Conservation (phyloP, 305 asterid species). For the Fraxinus velutina region DNA sequence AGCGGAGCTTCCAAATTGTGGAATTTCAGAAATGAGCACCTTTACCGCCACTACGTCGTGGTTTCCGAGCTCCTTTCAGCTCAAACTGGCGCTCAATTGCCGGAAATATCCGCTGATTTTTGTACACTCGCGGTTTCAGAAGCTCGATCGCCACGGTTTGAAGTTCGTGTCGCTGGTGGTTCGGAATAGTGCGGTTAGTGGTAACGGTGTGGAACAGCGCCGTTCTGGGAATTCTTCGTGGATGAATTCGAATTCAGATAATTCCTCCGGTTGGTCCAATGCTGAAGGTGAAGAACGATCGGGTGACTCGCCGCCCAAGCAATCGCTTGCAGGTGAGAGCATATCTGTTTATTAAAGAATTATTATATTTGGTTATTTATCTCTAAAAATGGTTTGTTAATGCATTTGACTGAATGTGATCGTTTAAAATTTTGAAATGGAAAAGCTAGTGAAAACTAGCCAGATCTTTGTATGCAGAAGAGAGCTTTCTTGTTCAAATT, state of each 20-base stretch:
- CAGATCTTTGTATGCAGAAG: not conserved
- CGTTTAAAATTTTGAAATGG: not conserved
- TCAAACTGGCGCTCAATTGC: conserved; percentile 60
- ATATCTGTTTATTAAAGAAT: not conserved
- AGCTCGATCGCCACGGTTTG: conserved; percentile 38
- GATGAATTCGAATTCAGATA: conserved; percentile 50
- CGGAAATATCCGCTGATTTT: conserved; percentile 36
- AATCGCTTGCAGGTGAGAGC: conserved; percentile 55
- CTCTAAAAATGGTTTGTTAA: not conserved
- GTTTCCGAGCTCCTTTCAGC: conserved; percentile 78
- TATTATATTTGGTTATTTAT: not conserved
- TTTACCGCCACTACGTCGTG: conserved; percentile 59
- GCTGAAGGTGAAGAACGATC: conserved; percentile 40
- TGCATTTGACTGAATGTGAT: not conserved
- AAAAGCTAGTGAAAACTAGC: not conserved
- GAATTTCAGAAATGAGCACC: conserved; percentile 45
- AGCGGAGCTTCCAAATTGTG: not conserved
- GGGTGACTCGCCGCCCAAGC: conserved; percentile 41
- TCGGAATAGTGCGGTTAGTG: conserved; percentile 36
- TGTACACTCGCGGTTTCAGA: conserved; percentile 36
- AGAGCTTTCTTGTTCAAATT: not conserved
- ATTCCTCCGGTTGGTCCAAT: conserved; percentile 73
- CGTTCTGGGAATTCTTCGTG: conserved; percentile 42
- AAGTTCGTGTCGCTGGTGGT: conserved; percentile 38
- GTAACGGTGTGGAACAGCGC: conserved; percentile 45